Conservation (phyloP, 78 protist genomes). For the Dictyostelium brefeldianum region DNA sequence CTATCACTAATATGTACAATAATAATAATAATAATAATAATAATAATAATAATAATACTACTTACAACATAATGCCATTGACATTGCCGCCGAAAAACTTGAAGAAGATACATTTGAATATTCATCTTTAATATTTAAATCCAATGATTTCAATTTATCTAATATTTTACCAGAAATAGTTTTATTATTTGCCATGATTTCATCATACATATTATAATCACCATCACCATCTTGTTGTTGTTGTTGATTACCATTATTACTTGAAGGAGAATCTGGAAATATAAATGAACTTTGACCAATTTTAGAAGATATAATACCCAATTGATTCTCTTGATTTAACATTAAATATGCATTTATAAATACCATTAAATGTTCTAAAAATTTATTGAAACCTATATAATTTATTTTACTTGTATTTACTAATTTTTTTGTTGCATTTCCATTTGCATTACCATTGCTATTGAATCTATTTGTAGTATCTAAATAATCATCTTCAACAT, state of each 20-base stretch:
- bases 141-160: not conserved
- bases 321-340: slow-evolving; percentile 81
- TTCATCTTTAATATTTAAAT: slow-evolving; percentile 3
- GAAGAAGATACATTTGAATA: not conserved
- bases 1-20: no score
- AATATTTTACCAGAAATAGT: slow-evolving; percentile 8
- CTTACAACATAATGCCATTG: slow-evolving; percentile 81
- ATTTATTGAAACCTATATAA: slow-evolving; percentile 26
- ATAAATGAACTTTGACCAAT: slow-evolving; percentile 42
- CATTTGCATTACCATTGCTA: not conserved
- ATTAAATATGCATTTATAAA: slow-evolving; percentile 69
- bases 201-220: not conserved
- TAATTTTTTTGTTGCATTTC: not conserved
- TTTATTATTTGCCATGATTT: not conserved
- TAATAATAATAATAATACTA: not conserved
- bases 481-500: no score
- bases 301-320: slow-evolving; percentile 45
- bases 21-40: no score
- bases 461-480: slow-evolving; percentile 2
- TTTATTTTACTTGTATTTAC: not conserved
- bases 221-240: not conserved
- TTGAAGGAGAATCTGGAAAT: not conserved
- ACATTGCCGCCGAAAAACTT: slow-evolving; percentile 69
- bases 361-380: slow-evolving; percentile 61
- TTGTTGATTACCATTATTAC: no score